Evolutionary conservation across 495 filamentous ascomycete species (phyloP).

Genomic region (Aspergillus wentii): DNA sequence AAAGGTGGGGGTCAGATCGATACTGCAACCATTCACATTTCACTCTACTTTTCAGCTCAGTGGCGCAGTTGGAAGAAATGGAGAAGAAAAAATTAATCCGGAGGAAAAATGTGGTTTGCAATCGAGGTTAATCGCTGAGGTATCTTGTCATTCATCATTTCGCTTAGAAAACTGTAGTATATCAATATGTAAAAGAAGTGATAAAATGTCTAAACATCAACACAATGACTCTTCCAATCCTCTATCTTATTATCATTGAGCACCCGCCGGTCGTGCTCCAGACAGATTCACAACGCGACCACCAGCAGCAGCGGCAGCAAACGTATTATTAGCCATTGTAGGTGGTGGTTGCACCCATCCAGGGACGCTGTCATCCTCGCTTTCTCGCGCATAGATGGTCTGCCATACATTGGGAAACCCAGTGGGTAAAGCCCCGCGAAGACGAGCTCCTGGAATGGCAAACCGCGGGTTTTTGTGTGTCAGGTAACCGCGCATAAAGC

Average conservation of each 20-base stretch:
- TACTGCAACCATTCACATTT: too few species aligned
- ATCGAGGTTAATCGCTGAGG: too few species aligned
- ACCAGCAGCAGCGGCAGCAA: conserved; percentile 21
- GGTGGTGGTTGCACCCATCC: conserved; percentile 48
- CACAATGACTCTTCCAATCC: too few species aligned
- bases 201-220: too few species aligned
- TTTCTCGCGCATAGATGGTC: conserved; percentile 43
- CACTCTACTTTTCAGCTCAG: too few species aligned
- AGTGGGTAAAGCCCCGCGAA: conserved; percentile 53
- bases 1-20: too few species aligned
- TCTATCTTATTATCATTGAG: conserved; percentile 18
- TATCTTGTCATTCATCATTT: too few species aligned
- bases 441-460: conserved; percentile 75
- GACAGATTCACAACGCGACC: conserved; percentile 50
- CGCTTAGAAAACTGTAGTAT: too few species aligned
- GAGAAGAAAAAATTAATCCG: too few species aligned
- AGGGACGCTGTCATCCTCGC: conserved; percentile 40
- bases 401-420: conserved; percentile 61
- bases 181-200: too few species aligned
- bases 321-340: conserved; percentile 9
- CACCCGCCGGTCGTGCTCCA: conserved; percentile 48
- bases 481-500: conserved; percentile 82
- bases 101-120: too few species aligned
- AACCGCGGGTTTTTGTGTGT: conserved; percentile 70
- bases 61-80: too few species aligned